Evolutionary conservation across 495 filamentous ascomycete species (phyloP).

Genomic region (Aspergillus egyptiacus): DNA sequence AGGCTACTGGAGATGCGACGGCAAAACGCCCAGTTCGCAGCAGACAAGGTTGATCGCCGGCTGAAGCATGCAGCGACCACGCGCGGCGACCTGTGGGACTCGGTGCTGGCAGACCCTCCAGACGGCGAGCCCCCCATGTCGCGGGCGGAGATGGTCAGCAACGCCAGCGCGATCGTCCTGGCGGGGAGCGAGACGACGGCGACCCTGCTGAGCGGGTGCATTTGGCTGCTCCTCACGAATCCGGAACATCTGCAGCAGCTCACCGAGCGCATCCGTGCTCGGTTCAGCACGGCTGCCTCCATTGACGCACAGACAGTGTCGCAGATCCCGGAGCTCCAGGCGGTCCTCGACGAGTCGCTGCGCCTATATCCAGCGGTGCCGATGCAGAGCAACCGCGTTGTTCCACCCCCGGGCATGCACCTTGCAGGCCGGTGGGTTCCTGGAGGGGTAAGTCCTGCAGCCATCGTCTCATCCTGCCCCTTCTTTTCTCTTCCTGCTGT

Average conservation of each 20-base stretch:
- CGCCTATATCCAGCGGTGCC: background rate
- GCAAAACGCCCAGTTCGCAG: background rate
- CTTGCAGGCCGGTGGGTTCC: background rate
- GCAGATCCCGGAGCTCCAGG: background rate
- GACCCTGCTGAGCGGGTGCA: background rate
- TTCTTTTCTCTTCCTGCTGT: background rate
- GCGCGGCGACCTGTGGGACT: background rate
- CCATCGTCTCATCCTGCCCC: background rate
- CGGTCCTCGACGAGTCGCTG: background rate
- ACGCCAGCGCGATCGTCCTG: background rate
- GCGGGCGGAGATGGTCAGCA: background rate
- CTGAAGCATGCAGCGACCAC: background rate
- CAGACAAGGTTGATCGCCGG: background rate
- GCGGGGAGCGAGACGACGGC: conserved; percentile 1
- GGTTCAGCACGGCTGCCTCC: background rate
- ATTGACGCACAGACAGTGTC: background rate
- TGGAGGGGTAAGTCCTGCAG: background rate
- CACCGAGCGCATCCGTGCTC: background rate
- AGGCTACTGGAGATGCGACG: background rate
- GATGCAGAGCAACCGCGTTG: background rate
- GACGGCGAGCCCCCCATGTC: background rate
- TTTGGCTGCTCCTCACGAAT: background rate
- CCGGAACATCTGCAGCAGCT: background rate
- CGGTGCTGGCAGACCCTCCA: background rate
- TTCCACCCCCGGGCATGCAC: background rate